Conservation (phyloP, 495 filamentous ascomycete species). For the Collariella sp. region DNA sequence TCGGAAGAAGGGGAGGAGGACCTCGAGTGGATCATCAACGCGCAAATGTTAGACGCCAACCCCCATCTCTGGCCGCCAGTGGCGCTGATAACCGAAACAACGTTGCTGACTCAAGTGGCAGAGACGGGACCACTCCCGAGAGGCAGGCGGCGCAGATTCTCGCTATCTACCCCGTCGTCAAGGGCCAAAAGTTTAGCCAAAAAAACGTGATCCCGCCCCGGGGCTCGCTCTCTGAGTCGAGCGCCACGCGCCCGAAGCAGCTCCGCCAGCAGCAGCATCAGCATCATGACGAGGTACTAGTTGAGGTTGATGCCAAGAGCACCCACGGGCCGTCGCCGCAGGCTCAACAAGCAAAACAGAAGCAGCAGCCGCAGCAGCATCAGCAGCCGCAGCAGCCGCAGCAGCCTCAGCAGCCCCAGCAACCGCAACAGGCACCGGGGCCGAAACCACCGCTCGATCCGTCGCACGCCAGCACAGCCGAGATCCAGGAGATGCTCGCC, state of each 20-base stretch:
- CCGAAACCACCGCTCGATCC: slow-evolving; percentile 15
- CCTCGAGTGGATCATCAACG: slow-evolving; percentile 91
- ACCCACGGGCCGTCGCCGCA: slow-evolving; percentile 10
- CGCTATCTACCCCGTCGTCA: slow-evolving; percentile 75
- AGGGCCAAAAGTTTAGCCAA: slow-evolving; percentile 50
- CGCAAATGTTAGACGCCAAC: slow-evolving; percentile 59
- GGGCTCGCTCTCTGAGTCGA: slow-evolving; percentile 12
- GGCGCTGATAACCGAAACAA: neutral
- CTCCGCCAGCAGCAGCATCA: too few species aligned
- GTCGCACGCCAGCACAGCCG: slow-evolving; percentile 23
- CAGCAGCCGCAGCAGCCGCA: too few species aligned
- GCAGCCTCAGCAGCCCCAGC: neutral
- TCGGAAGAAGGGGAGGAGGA: slow-evolving; percentile 75
- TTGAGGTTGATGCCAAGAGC: slow-evolving; percentile 43
- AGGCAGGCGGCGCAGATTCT: slow-evolving; percentile 77
- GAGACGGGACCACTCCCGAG: slow-evolving; percentile 59
- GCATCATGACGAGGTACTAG: slow-evolving; percentile 20
- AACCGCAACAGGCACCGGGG: neutral
- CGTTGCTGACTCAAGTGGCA: slow-evolving; percentile 25
- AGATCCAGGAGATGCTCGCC: slow-evolving; percentile 35
- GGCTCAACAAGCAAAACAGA: neutral
- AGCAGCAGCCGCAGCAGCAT: too few species aligned
- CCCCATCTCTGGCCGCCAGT: neutral
- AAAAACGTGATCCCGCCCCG: slow-evolving; percentile 34
- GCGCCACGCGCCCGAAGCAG: slow-evolving; percentile 4